Evolutionary conservation across 192 early-diverging fungal genomes (phyloP), one percentile per base, ranked within the genome.

Genomic region (Coemansia sp.): DNA sequence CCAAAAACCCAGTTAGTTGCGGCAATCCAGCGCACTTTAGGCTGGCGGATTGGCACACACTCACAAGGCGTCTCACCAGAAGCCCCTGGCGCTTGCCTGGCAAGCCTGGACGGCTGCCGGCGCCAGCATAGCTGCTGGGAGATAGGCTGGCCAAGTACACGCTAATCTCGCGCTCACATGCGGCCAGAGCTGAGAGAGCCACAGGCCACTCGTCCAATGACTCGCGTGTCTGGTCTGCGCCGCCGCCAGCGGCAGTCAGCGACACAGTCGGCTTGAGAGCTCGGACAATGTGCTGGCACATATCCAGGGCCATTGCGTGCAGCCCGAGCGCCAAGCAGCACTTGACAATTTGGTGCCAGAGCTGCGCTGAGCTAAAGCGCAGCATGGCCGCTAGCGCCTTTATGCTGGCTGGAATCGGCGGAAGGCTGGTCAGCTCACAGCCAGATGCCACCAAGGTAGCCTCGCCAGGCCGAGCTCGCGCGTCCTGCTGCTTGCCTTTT

Each of bases 351-450:
- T 41, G 41, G 8, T 42, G 50, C n/a, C 54, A 32, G 3, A 79
- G 66, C 52, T 65, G 66, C 8, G 52, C 54, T 6, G 62, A 19
- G 18, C 53, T 35, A 22, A 79, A 72, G 27, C 60, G 24, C 32
- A 79, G 62, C 65, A 72, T 72, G 8, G 63, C 33, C 0, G 76
- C 70, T 42, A 79, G 59, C 15, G 66, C 32, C 26, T 57, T 58
- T 7, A 79, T 40, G 38, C 46, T 56, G 0, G 66, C 54, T 14
- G 76, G 70, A 10, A 72, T 36, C 0, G 48, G 48, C 40, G 76
- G 70, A 35, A 79, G 50, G 6, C 54, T 44, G 1, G 57, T 14
- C 17, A 60, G 17, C 34, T 50, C 69, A 27, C 15, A n/a, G 15
- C 46, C 15, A 6, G 46, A 26, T 15, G 53, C 53, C 53, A 36